Conservation (phyloP, 1,139 yeast genomes). For the Taiozyma sp. region DNA sequence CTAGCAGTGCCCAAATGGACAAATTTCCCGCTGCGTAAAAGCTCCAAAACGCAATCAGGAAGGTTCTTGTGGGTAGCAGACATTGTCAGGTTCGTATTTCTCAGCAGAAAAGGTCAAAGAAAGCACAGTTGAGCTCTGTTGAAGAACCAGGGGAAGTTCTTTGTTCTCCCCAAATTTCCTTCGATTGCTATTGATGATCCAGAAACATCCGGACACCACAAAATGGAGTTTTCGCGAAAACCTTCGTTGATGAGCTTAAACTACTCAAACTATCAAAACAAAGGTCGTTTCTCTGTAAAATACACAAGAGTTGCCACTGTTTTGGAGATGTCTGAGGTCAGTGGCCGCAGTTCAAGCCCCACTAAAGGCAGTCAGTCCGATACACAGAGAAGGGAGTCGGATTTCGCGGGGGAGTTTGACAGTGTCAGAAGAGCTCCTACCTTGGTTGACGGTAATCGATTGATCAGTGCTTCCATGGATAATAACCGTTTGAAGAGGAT, state of each 20-base stretch:
- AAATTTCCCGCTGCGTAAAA: slow-evolving; percentile 57
- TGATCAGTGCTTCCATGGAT: slow-evolving; percentile 11
- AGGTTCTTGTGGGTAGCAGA: slow-evolving; percentile 30
- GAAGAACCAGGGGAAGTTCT: too few species aligned
- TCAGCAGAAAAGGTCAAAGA: too few species aligned
- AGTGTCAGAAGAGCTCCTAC: slow-evolving; percentile 14
- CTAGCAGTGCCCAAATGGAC: slow-evolving; percentile 80
- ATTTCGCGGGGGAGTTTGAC: slow-evolving; percentile 19
- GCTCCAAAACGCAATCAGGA: slow-evolving; percentile 51
- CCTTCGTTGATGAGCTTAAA: too few species aligned
- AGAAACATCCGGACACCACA: not conserved
- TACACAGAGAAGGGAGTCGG: slow-evolving; percentile 3
- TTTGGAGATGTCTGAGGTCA: not conserved
- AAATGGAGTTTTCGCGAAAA: not conserved
- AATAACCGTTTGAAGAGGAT: not conserved
- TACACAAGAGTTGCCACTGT: not conserved
- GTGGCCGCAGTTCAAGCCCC: not conserved
- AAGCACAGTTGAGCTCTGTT: not conserved
- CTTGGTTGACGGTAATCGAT: slow-evolving; percentile 10
- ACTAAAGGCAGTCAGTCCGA: not conserved
- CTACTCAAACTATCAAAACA: not conserved
- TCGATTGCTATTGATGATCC: not conserved
- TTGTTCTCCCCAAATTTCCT: not conserved
- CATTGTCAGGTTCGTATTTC: slow-evolving; percentile 3
- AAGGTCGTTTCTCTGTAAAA: not conserved